Evolutionary conservation across 495 filamentous ascomycete genomes (phyloP), one percentile per base, ranked within the genome.

Genomic region (Penicillium fimorum): DNA sequence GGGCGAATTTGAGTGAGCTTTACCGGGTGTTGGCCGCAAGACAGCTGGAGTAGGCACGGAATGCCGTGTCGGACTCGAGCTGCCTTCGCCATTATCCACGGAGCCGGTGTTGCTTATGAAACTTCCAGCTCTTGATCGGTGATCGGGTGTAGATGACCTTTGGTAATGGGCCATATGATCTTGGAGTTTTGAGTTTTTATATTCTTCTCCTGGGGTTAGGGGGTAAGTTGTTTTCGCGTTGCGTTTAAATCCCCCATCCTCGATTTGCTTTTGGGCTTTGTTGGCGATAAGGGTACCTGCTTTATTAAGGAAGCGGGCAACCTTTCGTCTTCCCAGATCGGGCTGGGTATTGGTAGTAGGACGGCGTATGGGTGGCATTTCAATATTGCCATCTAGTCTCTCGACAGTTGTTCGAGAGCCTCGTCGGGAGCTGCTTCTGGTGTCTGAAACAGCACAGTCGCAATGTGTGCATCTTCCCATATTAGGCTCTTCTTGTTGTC

Each of bases 181-280:
- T 17, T 3, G 13, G 7, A 82, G 65, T 13, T 62, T 48, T 0
- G 47, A 30, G 43, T 81, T 82, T 42, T 78, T 70, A 15, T 70
- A 54, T 15, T 59, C 61, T 50, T 84, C 82, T 5, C 78, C 81
- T 2, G 80, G 80, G 5, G 81, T 70, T 54, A 76, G 70, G 4
- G 82, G 80, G 50, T 78, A 84, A 33, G 72, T 70, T 6, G 67
- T 49, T n/a, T 75, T 74, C 37, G 66, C 64, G 9, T 73, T 70
- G 1, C 58, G 68, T 8, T 73, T 69, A 54, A 83, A 82, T 1
- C 74, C 76, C 1, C 70, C 73, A 29, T 78, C 69, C 58, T 80
- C 74, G 51, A 77, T 78, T 20, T 66, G 65, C 13, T 68, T 64
- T 22, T 70, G 63, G 0, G 71, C 66, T 49, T 76, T 73, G 1